A percentile compares a stretch with the other conserved stretches of the same genome.
Evolutionary conservation across 2,329 filamentous ascomycete genomes (phyloP).

Genomic region (Albifimbria verrucaria): DNA sequence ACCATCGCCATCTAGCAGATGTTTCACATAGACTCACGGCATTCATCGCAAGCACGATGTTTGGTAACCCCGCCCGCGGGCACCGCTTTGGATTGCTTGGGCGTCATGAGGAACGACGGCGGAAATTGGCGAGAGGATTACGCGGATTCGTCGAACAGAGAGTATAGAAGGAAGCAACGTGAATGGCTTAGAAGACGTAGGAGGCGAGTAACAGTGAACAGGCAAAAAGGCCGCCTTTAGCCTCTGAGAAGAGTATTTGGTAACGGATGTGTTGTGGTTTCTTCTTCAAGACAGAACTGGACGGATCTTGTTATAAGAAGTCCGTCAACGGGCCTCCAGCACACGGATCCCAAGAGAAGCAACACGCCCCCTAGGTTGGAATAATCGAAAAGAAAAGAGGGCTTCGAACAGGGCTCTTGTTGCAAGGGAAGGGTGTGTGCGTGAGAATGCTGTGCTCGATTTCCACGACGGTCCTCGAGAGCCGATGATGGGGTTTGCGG

Average conservation of each 20-base stretch:
- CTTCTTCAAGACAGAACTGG: not conserved
- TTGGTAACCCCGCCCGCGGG: constrained; percentile 33
- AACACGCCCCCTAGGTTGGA: not conserved
- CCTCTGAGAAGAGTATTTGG: not conserved
- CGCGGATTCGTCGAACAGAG: not conserved
- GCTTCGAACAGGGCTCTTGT: not conserved
- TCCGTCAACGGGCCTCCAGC: not conserved
- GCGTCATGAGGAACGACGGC: not conserved
- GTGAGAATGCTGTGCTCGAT: not conserved
- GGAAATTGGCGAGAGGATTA: not conserved
- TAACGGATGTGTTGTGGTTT: not conserved
- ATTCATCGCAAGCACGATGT: constrained; percentile 64
- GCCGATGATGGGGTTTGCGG: no score
- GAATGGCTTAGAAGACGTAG: no score
- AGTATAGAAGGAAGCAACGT: no score
- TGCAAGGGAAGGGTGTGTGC: not conserved
- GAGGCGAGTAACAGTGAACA: no score
- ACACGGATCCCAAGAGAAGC: not conserved
- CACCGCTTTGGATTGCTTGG: not conserved
- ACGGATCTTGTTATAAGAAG: not conserved
- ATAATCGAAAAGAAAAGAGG: no score
- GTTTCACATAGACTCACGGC: no score
- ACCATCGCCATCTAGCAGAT: no score
- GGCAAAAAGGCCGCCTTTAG: not conserved
- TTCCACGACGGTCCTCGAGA: not conserved